These are phyloP conservation scores for Purpureocillium lavendulum DNA, from an alignment of 2,329 filamentous ascomycete species.

Conservation along the genomic window DNA sequence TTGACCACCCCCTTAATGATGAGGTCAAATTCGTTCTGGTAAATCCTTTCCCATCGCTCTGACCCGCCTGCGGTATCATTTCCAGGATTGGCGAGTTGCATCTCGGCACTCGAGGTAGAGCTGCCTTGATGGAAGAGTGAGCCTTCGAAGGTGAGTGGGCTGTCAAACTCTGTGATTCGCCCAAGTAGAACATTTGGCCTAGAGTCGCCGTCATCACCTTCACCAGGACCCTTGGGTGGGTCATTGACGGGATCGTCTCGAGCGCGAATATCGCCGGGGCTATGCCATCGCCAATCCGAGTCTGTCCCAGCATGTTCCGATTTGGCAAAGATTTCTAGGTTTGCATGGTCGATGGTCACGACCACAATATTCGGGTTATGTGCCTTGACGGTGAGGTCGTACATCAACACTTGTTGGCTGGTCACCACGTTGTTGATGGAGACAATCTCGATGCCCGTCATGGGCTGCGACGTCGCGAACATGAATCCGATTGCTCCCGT, in stretches of 20 bases:
- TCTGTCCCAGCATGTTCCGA: slow-evolving; percentile 77
- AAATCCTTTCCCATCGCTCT: slow-evolving; percentile 80
- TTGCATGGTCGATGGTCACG: slow-evolving; percentile 76
- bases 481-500: slow-evolving; percentile 84
- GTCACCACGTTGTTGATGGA: slow-evolving; percentile 85
- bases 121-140: slow-evolving; percentile 72
- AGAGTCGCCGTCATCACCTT: slow-evolving; percentile 49
- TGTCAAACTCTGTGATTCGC: slow-evolving; percentile 78
- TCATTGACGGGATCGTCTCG: slow-evolving; percentile 26
- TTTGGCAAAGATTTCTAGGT: slow-evolving; percentile 90
- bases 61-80: slow-evolving; percentile 83
- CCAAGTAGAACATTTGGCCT: slow-evolving; percentile 84
- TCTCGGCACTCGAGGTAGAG: slow-evolving; percentile 70
- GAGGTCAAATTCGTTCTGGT: slow-evolving; percentile 87
- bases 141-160: slow-evolving; percentile 79
- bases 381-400: slow-evolving; percentile 81
- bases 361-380: slow-evolving; percentile 90
- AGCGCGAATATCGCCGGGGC: slow-evolving; percentile 16
- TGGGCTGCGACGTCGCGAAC: slow-evolving; percentile 82
- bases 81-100: slow-evolving; percentile 74
- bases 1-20: slow-evolving; percentile 87
- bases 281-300: slow-evolving; percentile 48
- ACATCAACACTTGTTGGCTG: slow-evolving; percentile 89
- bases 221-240: slow-evolving; percentile 23
- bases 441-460: slow-evolving; percentile 69